Percentiles rank a stretch among this genome's conserved stretches.
These are phyloP conservation scores for Paraconiothyrium brasiliense DNA, from an alignment of 2,329 filamentous ascomycete genomes.

Conservation along the genomic window DNA sequence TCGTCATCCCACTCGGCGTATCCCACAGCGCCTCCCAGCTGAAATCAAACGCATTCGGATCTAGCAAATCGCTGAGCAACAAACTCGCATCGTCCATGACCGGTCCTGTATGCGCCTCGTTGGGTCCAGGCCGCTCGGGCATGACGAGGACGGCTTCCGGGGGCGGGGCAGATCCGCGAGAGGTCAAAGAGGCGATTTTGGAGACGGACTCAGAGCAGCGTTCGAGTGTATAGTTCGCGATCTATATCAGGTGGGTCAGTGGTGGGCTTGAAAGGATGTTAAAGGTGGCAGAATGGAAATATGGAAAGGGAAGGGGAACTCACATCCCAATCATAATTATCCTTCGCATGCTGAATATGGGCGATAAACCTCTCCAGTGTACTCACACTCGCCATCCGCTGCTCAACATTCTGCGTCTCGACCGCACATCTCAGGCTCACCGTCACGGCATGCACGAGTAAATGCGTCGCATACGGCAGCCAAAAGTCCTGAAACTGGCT, in stretches of 20 bases:
- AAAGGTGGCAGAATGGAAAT: not conserved
- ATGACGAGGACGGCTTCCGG: conserved; percentile 27
- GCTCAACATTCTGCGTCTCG: conserved; percentile 59
- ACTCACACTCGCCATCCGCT: conserved; percentile 56
- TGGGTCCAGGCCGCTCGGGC: conserved; percentile 14
- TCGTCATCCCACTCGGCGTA: conserved; percentile 46
- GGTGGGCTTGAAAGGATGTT: not conserved
- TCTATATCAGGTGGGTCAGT: conserved; percentile 20
- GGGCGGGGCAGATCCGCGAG: conserved; percentile 30
- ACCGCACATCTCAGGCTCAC: conserved; percentile 62
- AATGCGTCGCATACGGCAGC: conserved; percentile 60
- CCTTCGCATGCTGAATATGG: conserved; percentile 58
- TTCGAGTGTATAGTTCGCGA: conserved; percentile 64
- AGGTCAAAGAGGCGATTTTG: conserved; percentile 43
- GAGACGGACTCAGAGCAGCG: conserved; percentile 49
- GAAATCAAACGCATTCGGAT: conserved; percentile 48
- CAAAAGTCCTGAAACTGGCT: conserved; percentile 63
- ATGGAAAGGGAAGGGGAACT: not conserved
- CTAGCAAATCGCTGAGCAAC: conserved; percentile 42
- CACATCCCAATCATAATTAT: conserved; percentile 63
- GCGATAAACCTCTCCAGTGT: conserved; percentile 60
- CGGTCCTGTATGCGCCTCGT: conserved; percentile 22
- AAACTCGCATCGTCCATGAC: conserved; percentile 42
- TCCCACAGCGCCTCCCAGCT: conserved; percentile 51
- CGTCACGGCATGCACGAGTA: conserved; percentile 64